Base-by-base conservation (phyloP, 805 yeast genomes). In the Pichia membranifaciens region DNA sequence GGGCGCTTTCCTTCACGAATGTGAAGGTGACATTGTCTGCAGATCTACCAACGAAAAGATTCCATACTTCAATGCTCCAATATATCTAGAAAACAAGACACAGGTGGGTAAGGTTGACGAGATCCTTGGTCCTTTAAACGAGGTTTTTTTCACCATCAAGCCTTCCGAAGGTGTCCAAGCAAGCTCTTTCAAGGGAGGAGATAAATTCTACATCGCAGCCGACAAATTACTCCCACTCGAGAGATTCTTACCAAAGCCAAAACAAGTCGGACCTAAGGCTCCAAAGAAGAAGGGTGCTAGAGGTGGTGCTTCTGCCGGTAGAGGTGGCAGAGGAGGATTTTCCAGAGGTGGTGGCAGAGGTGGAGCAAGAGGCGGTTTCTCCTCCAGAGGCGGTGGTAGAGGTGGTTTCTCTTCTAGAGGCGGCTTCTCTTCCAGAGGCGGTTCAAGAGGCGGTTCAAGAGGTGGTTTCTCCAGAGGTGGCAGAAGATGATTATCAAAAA, bases 11-110 rank as follows among this genome's bases (percentile, higher is more conserved):
- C 58, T 87, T 65, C 96, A 90, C 65, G 76, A 93, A 13, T 89
- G 96, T 68, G 99, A 93, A 70, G 96, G 96, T 50, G 99, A 93
- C 64, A 86, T 93, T 64, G 96, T 93, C 48, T 93, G 98, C 73
- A 87, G 90, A 62, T 89, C 97, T 42, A 86, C 87, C 61, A 93
- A 93, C 67, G 81, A 88, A 49, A 91, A 91, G 74, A 76, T 93
- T 58, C 99, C 99, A 61, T 93, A 91, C 69, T 93, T 93, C 79
- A 93, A 93, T 71, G 99, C 99, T 23, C 99, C 99, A 65, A 90
- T 93, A 60, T 93, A 84, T 68, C 77, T 93, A 58, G 98, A 93
- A 67, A 91, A 93, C 76, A 93, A 93, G 70, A 84, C 96, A 22
- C 93, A 85, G 64, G 82, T 93, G 41, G 99, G 99, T 60, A 93